These are phyloP conservation scores for Didymella pomorum DNA, from an alignment of 2,329 filamentous ascomycete species.

Conservation along the genomic window DNA sequence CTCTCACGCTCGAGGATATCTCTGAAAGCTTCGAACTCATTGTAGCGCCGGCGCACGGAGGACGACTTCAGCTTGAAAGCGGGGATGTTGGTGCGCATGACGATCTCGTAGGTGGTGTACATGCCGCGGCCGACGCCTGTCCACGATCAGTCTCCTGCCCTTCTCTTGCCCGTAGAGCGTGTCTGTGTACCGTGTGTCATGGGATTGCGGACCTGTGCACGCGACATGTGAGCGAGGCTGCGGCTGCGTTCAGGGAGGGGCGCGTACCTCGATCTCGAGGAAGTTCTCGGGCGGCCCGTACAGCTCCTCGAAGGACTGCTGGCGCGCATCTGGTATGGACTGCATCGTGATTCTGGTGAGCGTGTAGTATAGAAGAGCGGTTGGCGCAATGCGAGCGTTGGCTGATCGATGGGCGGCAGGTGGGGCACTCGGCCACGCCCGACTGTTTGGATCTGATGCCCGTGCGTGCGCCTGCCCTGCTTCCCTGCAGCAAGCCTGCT, in stretches of 20 bases:
- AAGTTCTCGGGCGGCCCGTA: conserved; percentile 99
- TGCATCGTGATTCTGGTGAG: conserved; percentile 58
- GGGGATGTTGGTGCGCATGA: conserved; percentile 97
- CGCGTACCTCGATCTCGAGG: conserved; percentile 87
- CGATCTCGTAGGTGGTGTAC: conserved; percentile 99
- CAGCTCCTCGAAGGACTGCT: conserved; percentile 98
- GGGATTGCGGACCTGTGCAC: conserved; percentile 82
- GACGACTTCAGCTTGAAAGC: conserved; percentile 92
- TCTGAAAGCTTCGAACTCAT: conserved; percentile 98
- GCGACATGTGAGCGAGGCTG: conserved; percentile 36
- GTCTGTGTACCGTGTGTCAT: conserved; percentile 37
- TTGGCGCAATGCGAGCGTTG: conserved; percentile 19
- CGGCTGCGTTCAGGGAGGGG: conserved; percentile 17
- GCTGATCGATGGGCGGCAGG: conserved; percentile 12
- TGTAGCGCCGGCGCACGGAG: conserved; percentile 90
- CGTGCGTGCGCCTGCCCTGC: conserved; percentile 1
- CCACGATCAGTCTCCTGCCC: conserved; percentile 53
- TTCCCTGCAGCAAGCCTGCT: too few species aligned
- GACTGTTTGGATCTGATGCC: not conserved
- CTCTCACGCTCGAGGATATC: conserved; percentile 97
- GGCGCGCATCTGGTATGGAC: conserved; percentile 72
- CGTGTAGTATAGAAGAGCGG: conserved; percentile 7
- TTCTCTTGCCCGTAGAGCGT: not conserved
- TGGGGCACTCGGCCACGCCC: not conserved
- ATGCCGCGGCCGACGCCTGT: conserved; percentile 93